These are phyloP conservation scores for Aspergillus aculeatus DNA, from an alignment of 2,329 filamentous ascomycete species.

Conservation along the genomic window DNA sequence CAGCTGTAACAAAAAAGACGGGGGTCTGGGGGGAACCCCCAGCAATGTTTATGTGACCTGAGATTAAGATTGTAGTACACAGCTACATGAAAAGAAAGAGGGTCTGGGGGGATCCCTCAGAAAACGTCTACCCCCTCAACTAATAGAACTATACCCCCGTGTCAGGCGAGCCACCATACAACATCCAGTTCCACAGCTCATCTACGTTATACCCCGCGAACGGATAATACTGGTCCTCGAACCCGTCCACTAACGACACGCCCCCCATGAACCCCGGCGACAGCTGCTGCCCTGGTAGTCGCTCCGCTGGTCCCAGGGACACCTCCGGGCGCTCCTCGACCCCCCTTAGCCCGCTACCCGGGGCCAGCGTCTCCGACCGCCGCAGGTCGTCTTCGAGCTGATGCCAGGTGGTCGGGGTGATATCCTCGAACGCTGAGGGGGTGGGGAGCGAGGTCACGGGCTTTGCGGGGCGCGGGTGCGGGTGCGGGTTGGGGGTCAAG, in stretches of 20 bases:
- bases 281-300: not conserved
- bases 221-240: constrained; percentile 13
- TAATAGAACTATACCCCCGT: too few relatives aligned
- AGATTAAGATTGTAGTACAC: too few relatives aligned
- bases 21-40: too few relatives aligned
- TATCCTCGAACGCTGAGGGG: not conserved
- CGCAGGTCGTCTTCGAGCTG: not conserved
- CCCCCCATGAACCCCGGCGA: not conserved
- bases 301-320: too few relatives aligned
- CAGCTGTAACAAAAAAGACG: too few relatives aligned
- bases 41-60: too few relatives aligned
- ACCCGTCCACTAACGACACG: not conserved
- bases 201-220: constrained; percentile 24
- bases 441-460: not conserved
- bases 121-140: too few relatives aligned
- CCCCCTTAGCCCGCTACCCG: too few relatives aligned
- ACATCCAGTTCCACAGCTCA: constrained; percentile 26
- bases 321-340: too few relatives aligned
- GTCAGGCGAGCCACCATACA: constrained; percentile 1
- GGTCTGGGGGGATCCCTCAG: too few relatives aligned
- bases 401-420: not conserved
- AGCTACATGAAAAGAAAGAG: too few relatives aligned
- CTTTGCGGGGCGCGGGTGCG: too few relatives aligned
- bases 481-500: not conserved
- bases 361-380: not conserved